Percentiles rank a stretch among this genome's conserved stretches.
Evolutionary conservation across 2,329 filamentous ascomycete species (phyloP).

Genomic region (Botrytis hyacinthi): DNA sequence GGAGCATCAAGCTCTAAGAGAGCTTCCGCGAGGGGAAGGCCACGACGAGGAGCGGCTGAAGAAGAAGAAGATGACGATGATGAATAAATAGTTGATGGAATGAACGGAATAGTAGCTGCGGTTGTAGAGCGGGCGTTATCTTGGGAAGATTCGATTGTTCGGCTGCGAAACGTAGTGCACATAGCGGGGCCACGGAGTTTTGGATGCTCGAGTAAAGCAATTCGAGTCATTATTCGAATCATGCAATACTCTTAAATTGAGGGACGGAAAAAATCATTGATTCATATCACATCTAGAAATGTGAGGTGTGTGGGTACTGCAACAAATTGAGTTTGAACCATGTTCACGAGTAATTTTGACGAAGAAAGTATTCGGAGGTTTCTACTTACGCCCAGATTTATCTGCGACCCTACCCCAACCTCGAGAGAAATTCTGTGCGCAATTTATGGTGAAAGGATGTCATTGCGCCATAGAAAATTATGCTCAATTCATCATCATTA

Average conservation of each 20-base stretch:
- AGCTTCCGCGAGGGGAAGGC: neutral
- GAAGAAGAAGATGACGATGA: conserved; percentile 16
- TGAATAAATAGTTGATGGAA: neutral
- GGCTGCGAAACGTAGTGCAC: conserved; percentile 2
- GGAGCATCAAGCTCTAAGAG: conserved; percentile 19
- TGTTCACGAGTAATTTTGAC: neutral
- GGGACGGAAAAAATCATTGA: neutral
- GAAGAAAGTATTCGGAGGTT: neutral
- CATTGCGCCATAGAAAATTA: neutral
- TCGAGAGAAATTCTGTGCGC: neutral
- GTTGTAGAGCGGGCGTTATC: neutral
- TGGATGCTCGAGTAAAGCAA: neutral
- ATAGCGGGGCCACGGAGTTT: neutral
- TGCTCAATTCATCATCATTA: neutral
- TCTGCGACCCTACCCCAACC: too few species aligned
- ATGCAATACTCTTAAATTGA: neutral
- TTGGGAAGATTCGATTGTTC: neutral
- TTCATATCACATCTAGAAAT: neutral
- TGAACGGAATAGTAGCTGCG: neutral
- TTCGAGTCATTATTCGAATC: neutral
- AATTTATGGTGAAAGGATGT: neutral
- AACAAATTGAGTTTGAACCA: neutral
- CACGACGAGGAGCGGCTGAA: neutral
- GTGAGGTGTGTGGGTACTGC: too few species aligned
- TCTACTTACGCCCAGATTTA: neutral